phyloP scores from a whole-genome alignment of 176 grass and related monocot species.

The Thinopyrum elongatum region DNA sequence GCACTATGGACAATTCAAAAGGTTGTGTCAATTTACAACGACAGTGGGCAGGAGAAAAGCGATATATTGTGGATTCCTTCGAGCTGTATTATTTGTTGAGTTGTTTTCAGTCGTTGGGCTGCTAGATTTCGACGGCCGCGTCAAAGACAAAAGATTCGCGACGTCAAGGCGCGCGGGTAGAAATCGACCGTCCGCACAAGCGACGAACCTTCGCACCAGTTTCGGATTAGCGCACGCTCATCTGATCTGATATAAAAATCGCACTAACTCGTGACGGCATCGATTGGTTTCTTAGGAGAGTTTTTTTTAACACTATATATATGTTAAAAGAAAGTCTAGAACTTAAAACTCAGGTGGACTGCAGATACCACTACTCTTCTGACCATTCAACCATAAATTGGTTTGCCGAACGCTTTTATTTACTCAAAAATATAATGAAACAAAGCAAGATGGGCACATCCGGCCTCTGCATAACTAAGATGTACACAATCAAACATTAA shows the following conservation, averaged over 20 bases:
- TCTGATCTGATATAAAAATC: background rate
- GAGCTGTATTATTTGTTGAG: background rate
- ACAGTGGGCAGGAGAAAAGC: background rate
- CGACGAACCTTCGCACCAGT: conserved; percentile 22
- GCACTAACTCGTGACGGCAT: background rate
- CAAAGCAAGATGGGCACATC: too few species aligned
- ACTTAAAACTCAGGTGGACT: too few species aligned
- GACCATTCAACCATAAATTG: too few species aligned
- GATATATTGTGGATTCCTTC: background rate
- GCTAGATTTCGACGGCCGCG: background rate
- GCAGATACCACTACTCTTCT: too few species aligned
- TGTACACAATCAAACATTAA: too few species aligned
- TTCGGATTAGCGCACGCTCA: background rate
- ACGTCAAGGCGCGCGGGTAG: background rate
- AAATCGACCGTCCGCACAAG: background rate
- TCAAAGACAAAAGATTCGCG: background rate
- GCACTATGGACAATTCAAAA: background rate
- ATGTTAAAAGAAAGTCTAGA: too few species aligned
- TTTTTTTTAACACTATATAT: too few species aligned
- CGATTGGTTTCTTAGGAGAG: background rate
- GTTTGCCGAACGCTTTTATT: too few species aligned
- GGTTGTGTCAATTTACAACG: background rate
- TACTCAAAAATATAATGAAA: too few species aligned
- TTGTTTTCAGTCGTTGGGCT: background rate
- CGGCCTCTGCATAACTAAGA: too few species aligned